Conservation (phyloP, 2,329 filamentous ascomycete species). For the Neoscytalidium dimidiatum region DNA sequence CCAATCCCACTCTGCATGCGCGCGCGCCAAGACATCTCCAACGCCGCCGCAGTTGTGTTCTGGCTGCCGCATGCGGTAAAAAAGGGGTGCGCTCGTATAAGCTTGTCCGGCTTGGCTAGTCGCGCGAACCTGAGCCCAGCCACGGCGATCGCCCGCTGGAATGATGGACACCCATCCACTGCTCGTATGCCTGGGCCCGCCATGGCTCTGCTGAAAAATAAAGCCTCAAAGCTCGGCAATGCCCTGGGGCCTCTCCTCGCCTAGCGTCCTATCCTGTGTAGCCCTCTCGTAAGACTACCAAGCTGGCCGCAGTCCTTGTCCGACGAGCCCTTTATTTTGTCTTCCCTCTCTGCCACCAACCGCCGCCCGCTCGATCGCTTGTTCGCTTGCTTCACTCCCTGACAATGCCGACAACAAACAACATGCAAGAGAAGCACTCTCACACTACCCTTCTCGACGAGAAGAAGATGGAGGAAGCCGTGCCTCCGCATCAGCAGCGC, state of each 20-base stretch:
- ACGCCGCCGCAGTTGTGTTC: background rate
- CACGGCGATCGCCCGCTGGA: conserved; percentile 4
- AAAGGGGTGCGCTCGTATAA: conserved; percentile 10
- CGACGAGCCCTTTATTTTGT: background rate
- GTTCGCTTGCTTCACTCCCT: background rate
- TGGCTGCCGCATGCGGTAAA: conserved; percentile 7
- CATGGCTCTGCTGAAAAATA: background rate
- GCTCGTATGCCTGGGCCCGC: conserved; percentile 14
- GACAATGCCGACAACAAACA: background rate
- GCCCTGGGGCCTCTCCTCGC: background rate
- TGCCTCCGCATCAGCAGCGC: background rate
- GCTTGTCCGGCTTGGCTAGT: background rate
- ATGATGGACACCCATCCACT: background rate
- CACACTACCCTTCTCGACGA: background rate
- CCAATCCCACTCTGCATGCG: background rate
- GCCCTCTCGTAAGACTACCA: background rate
- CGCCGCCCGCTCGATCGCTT: too few relatives aligned
- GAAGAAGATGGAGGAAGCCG: background rate
- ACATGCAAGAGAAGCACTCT: background rate
- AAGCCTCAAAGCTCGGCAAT: background rate
- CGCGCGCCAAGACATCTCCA: background rate
- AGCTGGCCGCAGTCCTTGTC: background rate
- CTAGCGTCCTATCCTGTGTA: background rate
- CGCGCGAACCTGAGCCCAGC: background rate
- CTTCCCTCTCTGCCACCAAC: too few relatives aligned